These are phyloP conservation scores for Aspergillus uvarum DNA, from an alignment of 2,329 filamentous ascomycete genomes.

Conservation along the genomic window DNA sequence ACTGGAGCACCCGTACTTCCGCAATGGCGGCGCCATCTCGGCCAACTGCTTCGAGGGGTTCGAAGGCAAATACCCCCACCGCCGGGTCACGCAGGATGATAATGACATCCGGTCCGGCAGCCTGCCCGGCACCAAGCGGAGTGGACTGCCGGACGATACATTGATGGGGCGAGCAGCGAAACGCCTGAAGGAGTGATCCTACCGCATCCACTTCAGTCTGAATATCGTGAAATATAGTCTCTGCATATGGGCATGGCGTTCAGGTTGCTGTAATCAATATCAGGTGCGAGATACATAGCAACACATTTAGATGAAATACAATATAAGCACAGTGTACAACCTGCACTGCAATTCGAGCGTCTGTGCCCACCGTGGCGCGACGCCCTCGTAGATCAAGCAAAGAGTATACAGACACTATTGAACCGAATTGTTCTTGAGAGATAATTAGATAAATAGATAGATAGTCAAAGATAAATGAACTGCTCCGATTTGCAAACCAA, in stretches of 20 bases:
- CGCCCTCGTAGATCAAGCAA: no score
- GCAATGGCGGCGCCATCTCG: constrained; percentile 65
- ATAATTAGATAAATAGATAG: no score
- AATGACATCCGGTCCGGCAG: constrained; percentile 92
- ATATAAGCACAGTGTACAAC: no score
- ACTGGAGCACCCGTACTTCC: constrained; percentile 88
- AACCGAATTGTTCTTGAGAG: no score
- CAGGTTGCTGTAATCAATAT: neutral
- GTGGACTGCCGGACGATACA: constrained; percentile 77
- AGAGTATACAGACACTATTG: neutral
- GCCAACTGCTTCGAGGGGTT: constrained; percentile 89
- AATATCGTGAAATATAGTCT: neutral
- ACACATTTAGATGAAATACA: neutral
- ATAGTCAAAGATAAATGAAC: no score
- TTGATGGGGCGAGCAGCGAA: constrained; percentile 59
- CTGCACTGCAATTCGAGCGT: no score
- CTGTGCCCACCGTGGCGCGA: no score
- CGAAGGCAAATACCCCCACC: constrained; percentile 83
- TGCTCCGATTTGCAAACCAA: neutral
- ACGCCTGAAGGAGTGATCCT: constrained; percentile 51
- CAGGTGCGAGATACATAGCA: neutral
- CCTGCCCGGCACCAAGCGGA: constrained; percentile 86
- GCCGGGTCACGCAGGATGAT: constrained; percentile 89
- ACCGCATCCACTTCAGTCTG: neutral
- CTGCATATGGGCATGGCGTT: constrained; percentile 3